These are phyloP conservation scores for Russula sp. DNA, from an alignment of 768 basidiomycete species.

Conservation along the genomic window DNA sequence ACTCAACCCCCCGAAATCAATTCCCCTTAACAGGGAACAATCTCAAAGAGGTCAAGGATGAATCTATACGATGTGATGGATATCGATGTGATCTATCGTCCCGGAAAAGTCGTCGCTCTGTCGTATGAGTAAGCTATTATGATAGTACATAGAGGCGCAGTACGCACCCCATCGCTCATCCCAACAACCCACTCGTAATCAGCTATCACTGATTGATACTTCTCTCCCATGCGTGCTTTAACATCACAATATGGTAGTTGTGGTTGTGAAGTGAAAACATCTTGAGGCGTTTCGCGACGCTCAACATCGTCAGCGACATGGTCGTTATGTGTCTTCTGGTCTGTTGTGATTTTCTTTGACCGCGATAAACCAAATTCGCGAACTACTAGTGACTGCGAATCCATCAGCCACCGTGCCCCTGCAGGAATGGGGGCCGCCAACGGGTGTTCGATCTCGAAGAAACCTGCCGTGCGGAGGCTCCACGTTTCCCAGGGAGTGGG, in stretches of 20 bases:
- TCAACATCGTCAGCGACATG: not conserved
- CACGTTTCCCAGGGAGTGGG: slow-evolving; percentile 21
- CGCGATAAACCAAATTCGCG: slow-evolving; percentile 19
- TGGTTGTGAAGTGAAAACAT: slow-evolving; percentile 7
- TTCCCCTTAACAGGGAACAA: slow-evolving; percentile 1
- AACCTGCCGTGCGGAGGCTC: slow-evolving; percentile 9
- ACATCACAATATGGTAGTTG: slow-evolving; percentile 14
- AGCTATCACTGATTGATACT: slow-evolving; percentile 23
- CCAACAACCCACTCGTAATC: slow-evolving; percentile 27
- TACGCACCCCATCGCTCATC: slow-evolving; percentile 17
- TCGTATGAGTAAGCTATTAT: not conserved
- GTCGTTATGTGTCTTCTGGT: not conserved
- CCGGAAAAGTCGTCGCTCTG: slow-evolving; percentile 13
- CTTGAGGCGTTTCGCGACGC: slow-evolving; percentile 8
- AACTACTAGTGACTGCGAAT: slow-evolving; percentile 11
- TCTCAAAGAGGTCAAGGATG: not conserved
- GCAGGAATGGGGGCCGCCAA: slow-evolving; percentile 13
- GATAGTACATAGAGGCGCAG: not conserved
- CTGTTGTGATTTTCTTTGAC: not conserved
- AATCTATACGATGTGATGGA: slow-evolving; percentile 22
- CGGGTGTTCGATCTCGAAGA: slow-evolving; percentile 20
- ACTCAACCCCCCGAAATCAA: not conserved
- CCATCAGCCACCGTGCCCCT: slow-evolving; percentile 21
- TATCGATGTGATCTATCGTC: slow-evolving; percentile 20
- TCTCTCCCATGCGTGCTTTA: slow-evolving; percentile 14